phyloP scores from a whole-genome alignment of 176 grass and related monocot genomes.

The Microstegium vimineum region DNA sequence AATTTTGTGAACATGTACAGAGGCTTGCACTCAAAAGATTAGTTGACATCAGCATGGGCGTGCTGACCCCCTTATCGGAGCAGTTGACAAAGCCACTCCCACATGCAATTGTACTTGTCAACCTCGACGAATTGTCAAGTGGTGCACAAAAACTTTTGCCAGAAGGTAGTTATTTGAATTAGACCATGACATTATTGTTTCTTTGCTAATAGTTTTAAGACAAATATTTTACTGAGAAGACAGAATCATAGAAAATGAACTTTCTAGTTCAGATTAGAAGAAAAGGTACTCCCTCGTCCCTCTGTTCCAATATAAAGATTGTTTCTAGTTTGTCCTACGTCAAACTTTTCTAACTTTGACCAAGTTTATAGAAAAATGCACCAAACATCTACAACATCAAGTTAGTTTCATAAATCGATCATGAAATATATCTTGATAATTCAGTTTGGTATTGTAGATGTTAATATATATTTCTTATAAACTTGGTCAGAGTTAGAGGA shows the following conservation, averaged over 20 bases:
- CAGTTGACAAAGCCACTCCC: conserved; percentile 87
- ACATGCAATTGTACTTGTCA: conserved; percentile 81
- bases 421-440: neutral
- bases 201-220: neutral
- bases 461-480: neutral
- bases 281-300: neutral
- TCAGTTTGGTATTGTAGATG: neutral
- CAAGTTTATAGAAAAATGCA: no score
- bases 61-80: conserved; percentile 77
- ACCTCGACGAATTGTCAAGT: conserved; percentile 78
- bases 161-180: conserved; percentile 58
- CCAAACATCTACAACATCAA: neutral
- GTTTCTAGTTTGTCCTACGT: no score
- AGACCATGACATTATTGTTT: conserved; percentile 6
- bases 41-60: conserved; percentile 91
- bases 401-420: neutral
- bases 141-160: conserved; percentile 86
- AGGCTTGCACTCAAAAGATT: conserved; percentile 94
- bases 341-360: no score
- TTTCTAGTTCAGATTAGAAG: neutral
- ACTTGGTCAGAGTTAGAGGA: neutral
- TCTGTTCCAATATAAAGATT: neutral
- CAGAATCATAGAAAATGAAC: neutral
- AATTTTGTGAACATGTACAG: conserved; percentile 56
- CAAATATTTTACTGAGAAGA: neutral